phyloP scores from a whole-genome alignment of 306 rosid species.

The Prunus padus region DNA sequence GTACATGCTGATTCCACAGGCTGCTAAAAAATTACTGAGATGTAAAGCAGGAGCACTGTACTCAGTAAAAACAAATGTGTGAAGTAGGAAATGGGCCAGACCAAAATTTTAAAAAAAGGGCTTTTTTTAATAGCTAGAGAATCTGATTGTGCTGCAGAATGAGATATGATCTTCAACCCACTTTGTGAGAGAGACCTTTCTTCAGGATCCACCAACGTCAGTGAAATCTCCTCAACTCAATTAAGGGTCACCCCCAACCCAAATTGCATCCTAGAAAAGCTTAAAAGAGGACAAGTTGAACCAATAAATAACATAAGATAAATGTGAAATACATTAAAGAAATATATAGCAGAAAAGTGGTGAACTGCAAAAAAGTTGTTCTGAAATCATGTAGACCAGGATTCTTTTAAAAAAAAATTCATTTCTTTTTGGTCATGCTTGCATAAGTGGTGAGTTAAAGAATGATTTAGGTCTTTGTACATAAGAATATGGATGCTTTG shows the following conservation, averaged over 20 bases:
- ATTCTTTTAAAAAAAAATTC: not conserved
- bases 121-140: slow-evolving; percentile 16
- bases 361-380: not conserved
- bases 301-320: slow-evolving; percentile 9
- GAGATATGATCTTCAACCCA: slow-evolving; percentile 27
- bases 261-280: slow-evolving; percentile 1
- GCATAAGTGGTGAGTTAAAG: slow-evolving; percentile 21
- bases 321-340: slow-evolving; percentile 8
- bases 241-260: slow-evolving; percentile 14
- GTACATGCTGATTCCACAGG: slow-evolving; percentile 1
- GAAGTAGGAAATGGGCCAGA: not conserved
- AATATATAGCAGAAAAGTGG: not conserved
- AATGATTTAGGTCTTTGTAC: not conserved
- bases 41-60: slow-evolving; percentile 15
- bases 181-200: slow-evolving; percentile 31
- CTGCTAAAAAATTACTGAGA: slow-evolving; percentile 18
- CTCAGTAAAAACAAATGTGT: slow-evolving; percentile 8
- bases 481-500: not conserved
- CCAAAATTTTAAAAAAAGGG: no score
- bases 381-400: slow-evolving; percentile 12
- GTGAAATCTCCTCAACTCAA: slow-evolving; percentile 15
- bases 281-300: slow-evolving; percentile 10
- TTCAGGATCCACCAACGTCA: slow-evolving; percentile 34
- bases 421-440: slow-evolving; percentile 14
- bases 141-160: slow-evolving; percentile 26